phyloP scores from a whole-genome alignment of 2,329 filamentous ascomycete species.

The Paramyrothecium roridum region DNA sequence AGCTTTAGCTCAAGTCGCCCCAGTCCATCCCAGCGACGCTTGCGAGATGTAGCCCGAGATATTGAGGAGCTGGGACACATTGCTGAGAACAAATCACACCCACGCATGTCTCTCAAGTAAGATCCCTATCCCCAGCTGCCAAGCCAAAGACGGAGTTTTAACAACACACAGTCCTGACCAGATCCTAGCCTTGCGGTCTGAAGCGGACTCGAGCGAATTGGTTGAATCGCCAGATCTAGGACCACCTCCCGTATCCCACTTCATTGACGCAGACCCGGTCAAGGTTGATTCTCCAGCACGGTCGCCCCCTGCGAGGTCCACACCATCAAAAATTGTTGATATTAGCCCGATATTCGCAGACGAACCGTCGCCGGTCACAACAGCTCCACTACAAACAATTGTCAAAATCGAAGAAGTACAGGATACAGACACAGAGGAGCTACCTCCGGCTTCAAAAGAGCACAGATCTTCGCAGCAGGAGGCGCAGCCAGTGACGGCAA shows the following conservation, averaged over 20 bases:
- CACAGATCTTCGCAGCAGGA: not conserved
- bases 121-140: conserved; percentile 7
- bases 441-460: not conserved
- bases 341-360: conserved; percentile 20
- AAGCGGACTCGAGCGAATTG: conserved; percentile 41
- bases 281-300: conserved; percentile 48
- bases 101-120: conserved; percentile 66
- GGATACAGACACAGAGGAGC: too few relatives aligned
- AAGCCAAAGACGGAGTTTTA: conserved; percentile 15
- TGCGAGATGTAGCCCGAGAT: conserved; percentile 54
- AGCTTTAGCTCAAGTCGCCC: conserved; percentile 35
- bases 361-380: conserved; percentile 24
- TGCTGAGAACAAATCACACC: conserved; percentile 65
- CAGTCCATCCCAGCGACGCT: conserved; percentile 53
- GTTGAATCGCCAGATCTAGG: conserved; percentile 68
- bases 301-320: conserved; percentile 25
- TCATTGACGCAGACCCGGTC: conserved; percentile 53
- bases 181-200: conserved; percentile 55
- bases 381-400: not conserved
- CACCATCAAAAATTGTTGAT: conserved; percentile 6
- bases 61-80: conserved; percentile 55
- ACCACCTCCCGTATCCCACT: conserved; percentile 56
- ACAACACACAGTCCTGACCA: conserved; percentile 52
- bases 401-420: too few relatives aligned
- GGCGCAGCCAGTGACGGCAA: not conserved